Evolutionary conservation across 108 stramenopile genomes (phyloP), one percentile per base, ranked within the genome.

Genomic region (Fistulifera solaris): DNA sequence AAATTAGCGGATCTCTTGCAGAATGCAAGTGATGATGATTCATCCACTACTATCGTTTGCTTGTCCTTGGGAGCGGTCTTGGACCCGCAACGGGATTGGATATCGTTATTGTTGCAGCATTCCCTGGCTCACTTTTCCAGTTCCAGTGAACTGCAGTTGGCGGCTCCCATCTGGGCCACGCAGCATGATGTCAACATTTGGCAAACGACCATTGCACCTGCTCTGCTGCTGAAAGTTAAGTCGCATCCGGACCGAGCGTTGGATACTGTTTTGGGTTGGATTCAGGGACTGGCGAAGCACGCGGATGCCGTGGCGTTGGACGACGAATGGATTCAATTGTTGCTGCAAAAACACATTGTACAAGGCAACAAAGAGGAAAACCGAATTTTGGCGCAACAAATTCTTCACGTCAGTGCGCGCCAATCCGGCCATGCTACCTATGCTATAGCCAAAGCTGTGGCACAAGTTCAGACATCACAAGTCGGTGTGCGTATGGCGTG

Each of bases 221-320:
- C 56, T 44, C 27, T 59, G 8, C 28, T 59, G 7, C 19, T 59
- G 15, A 59, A 59, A 45, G 17, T 48, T 16, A 50, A 48, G 8
- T 48, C 58, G n/a, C 46, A 59, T 35, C 58, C 58, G 22, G 58
- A 59, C 24, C 3, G 31, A 16, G 58, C 47, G 3, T 28, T 48
- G 25, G 11, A 13, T 19, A 28, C 44, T 11, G 16, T 59, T n/a
- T 10, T 38, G 17, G 48, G 43, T n/a, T 59, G 46, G 47, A 39
- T 54, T 51, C 50, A 27, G 22, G 19, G 22, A n/a, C 22, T 51
- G n/a, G 44, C 11, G 3, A 3, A 18, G 10, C 19, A 22, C 19
- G 3, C 44, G 44, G 21, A 22, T 46, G 10, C 5, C 26, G 27
- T 28, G 22, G 50, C 11, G 3, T 5, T 51, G 2, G 27, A 27